Percentiles rank a stretch among this genome's conserved stretches.
These are phyloP conservation scores for Tylopilus sp. DNA, from an alignment of 768 basidiomycete species.

Conservation along the genomic window DNA sequence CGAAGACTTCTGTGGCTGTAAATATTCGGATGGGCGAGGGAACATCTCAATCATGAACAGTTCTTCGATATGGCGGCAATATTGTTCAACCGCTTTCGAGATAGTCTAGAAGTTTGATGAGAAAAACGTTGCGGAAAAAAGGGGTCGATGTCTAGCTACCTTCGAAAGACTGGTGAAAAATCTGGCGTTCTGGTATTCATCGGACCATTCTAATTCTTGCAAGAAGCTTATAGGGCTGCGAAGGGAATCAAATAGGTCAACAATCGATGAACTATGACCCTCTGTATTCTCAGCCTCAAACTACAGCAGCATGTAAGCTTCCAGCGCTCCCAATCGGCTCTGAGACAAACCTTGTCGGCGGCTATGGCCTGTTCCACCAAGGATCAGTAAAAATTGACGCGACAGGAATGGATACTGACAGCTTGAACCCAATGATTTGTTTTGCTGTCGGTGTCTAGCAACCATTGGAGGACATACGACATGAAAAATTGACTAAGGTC, in stretches of 20 bases:
- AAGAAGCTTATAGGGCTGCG: constrained; percentile 87
- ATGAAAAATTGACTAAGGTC: constrained; percentile 79
- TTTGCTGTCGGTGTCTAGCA: constrained; percentile 83
- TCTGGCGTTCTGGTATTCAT: constrained; percentile 81
- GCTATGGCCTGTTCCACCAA: constrained; percentile 59
- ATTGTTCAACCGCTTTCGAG: constrained; percentile 88
- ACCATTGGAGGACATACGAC: constrained; percentile 84
- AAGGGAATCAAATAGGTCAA: constrained; percentile 93
- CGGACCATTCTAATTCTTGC: constrained; percentile 88
- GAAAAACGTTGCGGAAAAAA: not conserved
- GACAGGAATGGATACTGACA: constrained; percentile 46
- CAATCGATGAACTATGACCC: constrained; percentile 94
- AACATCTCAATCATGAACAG: constrained; percentile 97
- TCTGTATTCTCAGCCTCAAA: constrained; percentile 76
- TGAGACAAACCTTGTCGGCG: constrained; percentile 64
- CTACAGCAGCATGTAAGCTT: constrained; percentile 32
- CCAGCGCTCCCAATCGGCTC: not conserved
- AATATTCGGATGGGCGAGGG: constrained; percentile 71
- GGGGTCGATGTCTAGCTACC: constrained; percentile 43
- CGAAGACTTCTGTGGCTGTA: constrained; percentile 82
- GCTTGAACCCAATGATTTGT: constrained; percentile 93
- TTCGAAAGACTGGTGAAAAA: constrained; percentile 90
- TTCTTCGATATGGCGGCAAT: constrained; percentile 82
- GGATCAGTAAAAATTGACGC: constrained; percentile 6
- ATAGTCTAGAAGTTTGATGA: constrained; percentile 57